A percentile compares a stretch with the other conserved stretches of the same genome.
Evolutionary conservation across 495 filamentous ascomycete species (phyloP).

Genomic region (Penicillium chermesinum): DNA sequence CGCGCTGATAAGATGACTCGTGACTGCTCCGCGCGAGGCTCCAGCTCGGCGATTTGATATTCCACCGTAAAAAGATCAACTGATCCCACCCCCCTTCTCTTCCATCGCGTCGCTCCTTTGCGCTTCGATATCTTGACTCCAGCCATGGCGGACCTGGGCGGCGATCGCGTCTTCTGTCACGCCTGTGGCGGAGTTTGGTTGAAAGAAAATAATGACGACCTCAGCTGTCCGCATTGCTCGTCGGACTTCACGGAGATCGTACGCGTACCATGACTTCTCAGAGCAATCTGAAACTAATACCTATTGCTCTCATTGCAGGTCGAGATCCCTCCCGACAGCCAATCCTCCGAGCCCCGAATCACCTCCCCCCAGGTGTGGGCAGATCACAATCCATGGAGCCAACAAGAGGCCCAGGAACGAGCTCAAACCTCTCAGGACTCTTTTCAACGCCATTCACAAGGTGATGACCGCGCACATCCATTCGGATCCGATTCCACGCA

Average conservation of each 20-base stretch:
- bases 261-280: constrained; percentile 4
- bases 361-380: too few relatives aligned
- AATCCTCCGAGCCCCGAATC: constrained; percentile 15
- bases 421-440: too few relatives aligned
- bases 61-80: not conserved
- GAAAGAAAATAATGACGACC: constrained; percentile 51
- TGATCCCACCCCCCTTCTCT: not conserved
- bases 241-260: constrained; percentile 82
- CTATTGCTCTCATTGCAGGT: constrained; percentile 31
- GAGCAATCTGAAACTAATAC: not conserved
- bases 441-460: too few relatives aligned
- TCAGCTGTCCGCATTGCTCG: constrained; percentile 71
- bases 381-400: constrained; percentile 37
- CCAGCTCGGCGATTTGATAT: constrained; percentile 3
- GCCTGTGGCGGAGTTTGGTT: constrained; percentile 75
- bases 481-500: not conserved
- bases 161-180: constrained; percentile 77
- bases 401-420: constrained; percentile 25
- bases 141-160: constrained; percentile 7
- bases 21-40: constrained; percentile 15
- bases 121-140: not conserved
- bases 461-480: too few relatives aligned
- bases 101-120: not conserved
- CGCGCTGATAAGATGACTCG: constrained; percentile 21
- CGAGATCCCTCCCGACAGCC: constrained; percentile 34